Evolutionary conservation across 2,329 filamentous ascomycete species (phyloP).

Genomic region (Talaromyces sp.): DNA sequence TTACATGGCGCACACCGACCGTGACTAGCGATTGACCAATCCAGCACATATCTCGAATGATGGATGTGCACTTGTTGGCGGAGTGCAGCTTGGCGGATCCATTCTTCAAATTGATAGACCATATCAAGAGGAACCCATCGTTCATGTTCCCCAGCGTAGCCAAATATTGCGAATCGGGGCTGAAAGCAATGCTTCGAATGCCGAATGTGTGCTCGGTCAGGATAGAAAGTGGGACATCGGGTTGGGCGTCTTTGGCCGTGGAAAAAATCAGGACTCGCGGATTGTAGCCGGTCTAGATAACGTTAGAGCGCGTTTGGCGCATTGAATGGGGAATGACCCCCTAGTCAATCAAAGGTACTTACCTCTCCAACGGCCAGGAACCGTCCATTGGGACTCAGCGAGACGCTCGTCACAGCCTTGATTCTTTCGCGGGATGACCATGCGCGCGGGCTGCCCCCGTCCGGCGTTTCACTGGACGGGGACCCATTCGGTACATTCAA

Average conservation of each 20-base stretch:
- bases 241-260: conserved; percentile 72
- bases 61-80: conserved; percentile 91
- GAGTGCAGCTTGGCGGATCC: conserved; percentile 77
- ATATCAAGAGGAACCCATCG: conserved; percentile 91
- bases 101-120: conserved; percentile 80
- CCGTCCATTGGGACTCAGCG: conserved; percentile 82
- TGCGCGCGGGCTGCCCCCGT: conserved; percentile 66
- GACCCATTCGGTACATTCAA: conserved; percentile 48
- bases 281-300: conserved; percentile 80
- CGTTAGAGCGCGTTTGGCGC: background rate
- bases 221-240: conserved; percentile 79
- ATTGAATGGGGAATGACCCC: background rate
- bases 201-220: conserved; percentile 90
- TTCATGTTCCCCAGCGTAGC: conserved; percentile 87
- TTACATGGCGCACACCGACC: conserved; percentile 86
- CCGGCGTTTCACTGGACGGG: conserved; percentile 56
- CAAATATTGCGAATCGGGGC: conserved; percentile 79
- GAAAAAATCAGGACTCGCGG: conserved; percentile 90
- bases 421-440: conserved; percentile 91
- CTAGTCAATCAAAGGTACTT: conserved; percentile 25
- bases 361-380: conserved; percentile 89
- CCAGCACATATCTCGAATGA: conserved; percentile 86
- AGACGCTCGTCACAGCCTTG: conserved; percentile 89
- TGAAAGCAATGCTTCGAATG: conserved; percentile 86
- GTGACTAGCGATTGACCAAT: conserved; percentile 82